Evolutionary conservation across 768 basidiomycete species (phyloP), one percentile per base, ranked within the genome.

Genomic region (Termitomyces sp.): DNA sequence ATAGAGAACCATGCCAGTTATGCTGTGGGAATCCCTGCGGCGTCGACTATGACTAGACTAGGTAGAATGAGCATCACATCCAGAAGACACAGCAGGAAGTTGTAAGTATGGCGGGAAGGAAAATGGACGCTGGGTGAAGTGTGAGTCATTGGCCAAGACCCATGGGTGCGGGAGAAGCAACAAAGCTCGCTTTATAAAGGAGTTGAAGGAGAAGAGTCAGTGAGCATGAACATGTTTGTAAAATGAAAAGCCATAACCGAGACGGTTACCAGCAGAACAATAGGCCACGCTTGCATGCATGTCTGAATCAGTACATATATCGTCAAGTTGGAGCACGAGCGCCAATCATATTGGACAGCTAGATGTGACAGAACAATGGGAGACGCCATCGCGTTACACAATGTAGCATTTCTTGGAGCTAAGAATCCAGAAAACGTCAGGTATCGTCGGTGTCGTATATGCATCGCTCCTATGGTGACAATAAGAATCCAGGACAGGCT

Each of bases 291-390:
- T 43, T 47, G 31, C 33, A 52, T 44, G 36, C 15, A 52, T 43
- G 36, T 16, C 42, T 57, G 43, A 35, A 60, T 58, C 32, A 23
- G 50, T 31, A 6, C 16, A 33, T 23, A 35, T 18, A n/a, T 33
- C n/a, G n/a, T n/a, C n/a, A n/a, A n/a, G n/a, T n/a, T n/a, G n/a
- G 47, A 29, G 16, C 51, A 53, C 49, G 25, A 50, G 44, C 27
- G 47, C 27, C 38, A 22, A 49, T 32, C 22, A 39, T 16, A 40
- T 33, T 49, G 36, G 51, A 35, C 41, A 44, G 33, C 36, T 39
- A 23, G 35, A 48, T 40, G 49, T 60, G 61, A 54, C 50, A 63
- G 50, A 56, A 63, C 59, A 63, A 63, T 56, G 54, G 48, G 48
- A 54, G 47, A 54, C 31, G 25, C 16, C 38, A 45, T 52, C 11